Evolutionary conservation across 495 filamentous ascomycete species (phyloP).

Genomic region (Penicillium taxi): DNA sequence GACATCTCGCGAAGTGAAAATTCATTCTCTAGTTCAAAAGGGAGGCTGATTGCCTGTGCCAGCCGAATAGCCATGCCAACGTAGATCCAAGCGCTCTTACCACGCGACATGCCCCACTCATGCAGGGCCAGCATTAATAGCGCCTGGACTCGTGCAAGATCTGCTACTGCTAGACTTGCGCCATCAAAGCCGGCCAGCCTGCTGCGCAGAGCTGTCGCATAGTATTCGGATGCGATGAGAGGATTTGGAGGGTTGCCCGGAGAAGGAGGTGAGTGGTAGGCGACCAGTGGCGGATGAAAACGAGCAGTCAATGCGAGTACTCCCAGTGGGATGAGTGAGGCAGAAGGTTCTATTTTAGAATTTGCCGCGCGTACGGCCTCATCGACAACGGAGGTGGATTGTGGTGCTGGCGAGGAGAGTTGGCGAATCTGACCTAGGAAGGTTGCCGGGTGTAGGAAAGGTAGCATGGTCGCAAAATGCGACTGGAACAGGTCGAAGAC

Average conservation of each 20-base stretch:
- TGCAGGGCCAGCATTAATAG: constrained; percentile 77
- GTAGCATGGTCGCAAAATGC: constrained; percentile 73
- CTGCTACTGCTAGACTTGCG: constrained; percentile 45
- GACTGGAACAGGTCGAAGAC: constrained; percentile 74
- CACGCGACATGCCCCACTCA: constrained; percentile 76
- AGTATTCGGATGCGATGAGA: constrained; percentile 66
- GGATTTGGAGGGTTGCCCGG: constrained; percentile 47
- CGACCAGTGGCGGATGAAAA: constrained; percentile 62
- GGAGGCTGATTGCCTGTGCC: constrained; percentile 62
- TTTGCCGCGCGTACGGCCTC: constrained; percentile 21
- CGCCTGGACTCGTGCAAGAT: constrained; percentile 66
- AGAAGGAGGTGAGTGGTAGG: constrained; percentile 50
- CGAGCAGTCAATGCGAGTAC: constrained; percentile 73
- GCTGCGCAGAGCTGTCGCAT: constrained; percentile 61
- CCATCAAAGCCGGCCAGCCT: constrained; percentile 50
- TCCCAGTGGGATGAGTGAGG: constrained; percentile 63
- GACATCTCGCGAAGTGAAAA: constrained; percentile 33
- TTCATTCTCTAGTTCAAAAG: constrained; percentile 52
- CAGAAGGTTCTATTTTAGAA: constrained; percentile 39
- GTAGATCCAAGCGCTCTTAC: constrained; percentile 68
- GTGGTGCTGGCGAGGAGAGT: constrained; percentile 26
- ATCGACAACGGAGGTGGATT: constrained; percentile 13
- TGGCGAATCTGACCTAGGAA: constrained; percentile 54
- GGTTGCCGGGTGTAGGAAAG: constrained; percentile 73
- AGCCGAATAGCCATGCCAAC: constrained; percentile 70